A percentile compares a stretch with the other conserved stretches of the same genome.
Conservation (phyloP, 2,329 filamentous ascomycete species). For the Fusarium metavorans region DNA sequence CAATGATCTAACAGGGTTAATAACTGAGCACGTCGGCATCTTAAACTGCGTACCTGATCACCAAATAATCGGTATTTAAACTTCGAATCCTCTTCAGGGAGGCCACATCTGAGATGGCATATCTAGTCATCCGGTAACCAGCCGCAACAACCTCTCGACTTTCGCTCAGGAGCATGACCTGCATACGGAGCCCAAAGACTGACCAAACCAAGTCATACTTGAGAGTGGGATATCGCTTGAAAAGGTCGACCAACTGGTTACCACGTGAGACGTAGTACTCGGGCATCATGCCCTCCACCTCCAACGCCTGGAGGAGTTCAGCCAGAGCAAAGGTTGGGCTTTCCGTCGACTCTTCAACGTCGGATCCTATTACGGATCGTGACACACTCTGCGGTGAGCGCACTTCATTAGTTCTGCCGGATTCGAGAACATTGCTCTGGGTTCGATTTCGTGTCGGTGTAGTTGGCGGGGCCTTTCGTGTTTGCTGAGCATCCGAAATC, state of each 20-base stretch:
- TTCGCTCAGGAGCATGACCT: conserved; percentile 95
- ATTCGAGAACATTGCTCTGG: conserved; percentile 59
- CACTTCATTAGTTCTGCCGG: conserved; percentile 59
- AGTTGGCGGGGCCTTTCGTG: conserved; percentile 58
- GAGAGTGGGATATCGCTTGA: conserved; percentile 90
- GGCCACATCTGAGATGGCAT: conserved; percentile 91
- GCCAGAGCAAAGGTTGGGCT: conserved; percentile 92
- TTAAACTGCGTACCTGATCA: conserved; percentile 68
- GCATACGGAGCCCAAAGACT: conserved; percentile 91
- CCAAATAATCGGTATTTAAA: conserved; percentile 91
- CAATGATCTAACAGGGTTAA: conserved; percentile 69
- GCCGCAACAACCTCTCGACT: conserved; percentile 96
- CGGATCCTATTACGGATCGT: conserved; percentile 68
- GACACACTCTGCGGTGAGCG: conserved; percentile 70
- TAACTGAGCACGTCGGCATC: background rate
- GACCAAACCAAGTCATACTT: conserved; percentile 98
- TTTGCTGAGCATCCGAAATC: conserved; percentile 70
- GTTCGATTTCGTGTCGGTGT: conserved; percentile 67
- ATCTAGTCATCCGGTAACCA: conserved; percentile 91
- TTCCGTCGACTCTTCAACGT: conserved; percentile 77
- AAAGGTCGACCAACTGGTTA: conserved; percentile 94
- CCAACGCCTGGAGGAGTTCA: conserved; percentile 90
- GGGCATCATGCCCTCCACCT: conserved; percentile 86
- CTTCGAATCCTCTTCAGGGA: conserved; percentile 90
- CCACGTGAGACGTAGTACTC: conserved; percentile 96